Conservation (phyloP, 148 eudicot species). For the Arctostaphylos glauca region DNA sequence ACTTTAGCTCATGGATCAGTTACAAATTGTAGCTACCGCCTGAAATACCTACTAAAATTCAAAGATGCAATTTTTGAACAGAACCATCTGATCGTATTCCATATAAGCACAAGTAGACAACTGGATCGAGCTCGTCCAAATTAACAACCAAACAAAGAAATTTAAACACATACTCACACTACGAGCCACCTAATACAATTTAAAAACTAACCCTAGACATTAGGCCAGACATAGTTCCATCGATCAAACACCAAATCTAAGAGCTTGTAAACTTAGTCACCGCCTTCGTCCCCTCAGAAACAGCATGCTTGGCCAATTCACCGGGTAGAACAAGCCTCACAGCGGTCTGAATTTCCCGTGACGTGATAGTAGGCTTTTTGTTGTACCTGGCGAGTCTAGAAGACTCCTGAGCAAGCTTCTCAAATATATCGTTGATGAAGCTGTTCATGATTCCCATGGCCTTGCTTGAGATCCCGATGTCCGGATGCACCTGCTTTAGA, state of each 20-base stretch:
- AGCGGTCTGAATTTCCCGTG: conserved; percentile 45
- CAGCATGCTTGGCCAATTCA: conserved; percentile 32
- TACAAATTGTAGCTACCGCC: too few relatives aligned
- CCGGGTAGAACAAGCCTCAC: conserved; percentile 37
- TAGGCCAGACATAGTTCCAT: neutral
- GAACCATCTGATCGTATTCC: too few relatives aligned
- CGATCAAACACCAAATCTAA: neutral
- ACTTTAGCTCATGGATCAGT: too few relatives aligned
- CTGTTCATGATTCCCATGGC: conserved; percentile 54
- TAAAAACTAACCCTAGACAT: conserved; percentile 11
- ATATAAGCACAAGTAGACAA: too few relatives aligned
- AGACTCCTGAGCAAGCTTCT: conserved; percentile 44
- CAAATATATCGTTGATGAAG: conserved; percentile 44
- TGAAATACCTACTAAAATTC: too few relatives aligned
- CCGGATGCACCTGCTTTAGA: conserved; percentile 46
- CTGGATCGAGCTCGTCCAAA: too few relatives aligned
- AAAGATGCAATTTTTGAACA: too few relatives aligned
- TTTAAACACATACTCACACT: neutral
- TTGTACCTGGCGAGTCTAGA: conserved; percentile 40
- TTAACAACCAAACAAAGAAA: too few relatives aligned
- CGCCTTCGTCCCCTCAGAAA: conserved; percentile 30
- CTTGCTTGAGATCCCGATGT: conserved; percentile 50
- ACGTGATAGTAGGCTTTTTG: conserved; percentile 44
- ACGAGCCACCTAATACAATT: neutral
- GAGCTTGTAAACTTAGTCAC: conserved; percentile 31